Evolutionary conservation across 805 yeast species (phyloP).

Genomic region (Debaryomyces castellii): DNA sequence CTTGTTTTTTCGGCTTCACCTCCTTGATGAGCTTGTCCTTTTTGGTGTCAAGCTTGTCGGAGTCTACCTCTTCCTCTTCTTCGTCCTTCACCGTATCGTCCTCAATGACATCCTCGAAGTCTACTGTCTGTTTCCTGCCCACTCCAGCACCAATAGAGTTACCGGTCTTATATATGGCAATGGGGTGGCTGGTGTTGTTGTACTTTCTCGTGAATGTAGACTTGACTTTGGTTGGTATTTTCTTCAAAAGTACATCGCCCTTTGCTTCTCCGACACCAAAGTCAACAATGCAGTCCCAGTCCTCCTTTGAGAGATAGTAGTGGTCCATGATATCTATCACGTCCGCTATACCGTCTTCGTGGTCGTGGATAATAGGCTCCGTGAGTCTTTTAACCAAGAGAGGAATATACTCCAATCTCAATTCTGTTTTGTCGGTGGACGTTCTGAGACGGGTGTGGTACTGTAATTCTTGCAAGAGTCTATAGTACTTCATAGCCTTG

Average conservation of each 20-base stretch:
- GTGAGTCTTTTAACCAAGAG: constrained; percentile 56
- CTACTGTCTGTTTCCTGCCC: constrained; percentile 47
- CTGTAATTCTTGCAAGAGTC: constrained; percentile 83
- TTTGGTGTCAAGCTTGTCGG: constrained; percentile 48
- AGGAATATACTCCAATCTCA: constrained; percentile 77
- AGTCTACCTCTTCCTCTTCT: constrained; percentile 46
- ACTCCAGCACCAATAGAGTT: constrained; percentile 42
- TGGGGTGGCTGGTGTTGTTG: constrained; percentile 76
- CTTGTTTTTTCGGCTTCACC: constrained; percentile 36
- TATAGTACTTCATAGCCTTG: constrained; percentile 70
- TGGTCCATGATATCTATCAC: constrained; percentile 77
- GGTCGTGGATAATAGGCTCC: constrained; percentile 54
- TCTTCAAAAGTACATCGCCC: constrained; percentile 49
- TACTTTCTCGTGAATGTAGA: constrained; percentile 85
- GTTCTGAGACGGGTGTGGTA: constrained; percentile 83
- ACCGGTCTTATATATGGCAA: constrained; percentile 77
- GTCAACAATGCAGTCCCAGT: constrained; percentile 87
- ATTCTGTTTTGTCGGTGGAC: constrained; percentile 69
- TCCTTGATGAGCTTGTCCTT: constrained; percentile 66
- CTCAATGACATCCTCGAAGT: constrained; percentile 68
- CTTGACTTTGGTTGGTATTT: constrained; percentile 75
- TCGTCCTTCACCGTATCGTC: constrained; percentile 49
- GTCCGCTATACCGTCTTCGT: constrained; percentile 61
- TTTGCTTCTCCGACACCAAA: constrained; percentile 64
- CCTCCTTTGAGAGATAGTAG: constrained; percentile 84